Percentiles rank a stretch among this genome's conserved stretches.
These are phyloP conservation scores for Polygonum aviculare DNA, from an alignment of 148 eudicot species.

Conservation along the genomic window DNA sequence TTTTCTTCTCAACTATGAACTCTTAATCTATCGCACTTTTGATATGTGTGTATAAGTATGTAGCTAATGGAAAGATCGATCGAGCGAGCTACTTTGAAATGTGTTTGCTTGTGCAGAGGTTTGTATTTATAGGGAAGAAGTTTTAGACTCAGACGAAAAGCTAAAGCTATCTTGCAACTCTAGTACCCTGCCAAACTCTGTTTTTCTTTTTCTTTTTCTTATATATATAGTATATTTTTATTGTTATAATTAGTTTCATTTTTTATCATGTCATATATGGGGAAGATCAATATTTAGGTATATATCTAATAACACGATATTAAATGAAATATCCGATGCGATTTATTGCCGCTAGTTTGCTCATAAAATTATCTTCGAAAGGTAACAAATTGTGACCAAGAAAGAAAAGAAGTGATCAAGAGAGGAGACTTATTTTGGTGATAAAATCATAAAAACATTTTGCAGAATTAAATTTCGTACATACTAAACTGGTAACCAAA, in stretches of 20 bases:
- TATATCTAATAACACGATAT: too few species aligned
- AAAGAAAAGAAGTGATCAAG: too few species aligned
- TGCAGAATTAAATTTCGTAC: too few species aligned
- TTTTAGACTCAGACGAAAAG: slow-evolving; percentile 2
- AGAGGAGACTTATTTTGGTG: too few species aligned
- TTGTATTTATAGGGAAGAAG: slow-evolving; percentile 1
- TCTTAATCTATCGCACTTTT: background rate
- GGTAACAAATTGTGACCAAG: too few species aligned
- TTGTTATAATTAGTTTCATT: background rate
- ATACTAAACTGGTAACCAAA: too few species aligned
- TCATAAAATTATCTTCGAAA: too few species aligned
- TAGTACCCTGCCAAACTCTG: background rate
- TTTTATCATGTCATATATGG: background rate
- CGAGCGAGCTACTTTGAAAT: background rate
- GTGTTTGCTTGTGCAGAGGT: background rate
- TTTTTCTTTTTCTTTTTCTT: background rate
- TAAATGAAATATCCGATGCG: too few species aligned
- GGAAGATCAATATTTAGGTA: background rate
- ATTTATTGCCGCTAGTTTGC: too few species aligned
- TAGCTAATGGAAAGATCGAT: background rate
- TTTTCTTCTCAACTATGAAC: background rate
- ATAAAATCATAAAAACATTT: too few species aligned
- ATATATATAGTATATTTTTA: background rate
- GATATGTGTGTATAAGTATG: background rate
- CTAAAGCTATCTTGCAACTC: background rate